Conservation (phyloP, 306 rosid genomes). For the Quercus gilva region DNA sequence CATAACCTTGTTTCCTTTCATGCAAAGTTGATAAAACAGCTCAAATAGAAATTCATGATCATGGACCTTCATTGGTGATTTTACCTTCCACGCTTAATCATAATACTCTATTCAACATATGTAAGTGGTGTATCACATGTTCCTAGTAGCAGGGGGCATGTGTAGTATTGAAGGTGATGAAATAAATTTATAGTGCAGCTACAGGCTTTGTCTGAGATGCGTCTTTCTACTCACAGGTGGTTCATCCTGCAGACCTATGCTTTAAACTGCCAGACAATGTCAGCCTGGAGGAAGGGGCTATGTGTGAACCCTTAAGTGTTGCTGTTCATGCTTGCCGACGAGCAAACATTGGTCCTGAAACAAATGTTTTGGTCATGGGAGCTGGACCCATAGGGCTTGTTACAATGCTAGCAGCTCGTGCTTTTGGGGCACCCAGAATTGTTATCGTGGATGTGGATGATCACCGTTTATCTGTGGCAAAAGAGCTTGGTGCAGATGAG, state of each 20-base stretch:
- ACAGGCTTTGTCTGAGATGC: slow-evolving; percentile 10
- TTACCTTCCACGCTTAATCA: background rate
- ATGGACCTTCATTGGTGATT: background rate
- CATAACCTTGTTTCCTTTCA: background rate
- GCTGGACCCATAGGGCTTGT: slow-evolving; percentile 97
- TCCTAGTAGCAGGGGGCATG: background rate
- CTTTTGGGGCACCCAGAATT: slow-evolving; percentile 75
- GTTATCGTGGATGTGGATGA: slow-evolving; percentile 74
- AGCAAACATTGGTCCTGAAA: slow-evolving; percentile 79
- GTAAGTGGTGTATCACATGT: background rate
- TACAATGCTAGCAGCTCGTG: slow-evolving; percentile 80
- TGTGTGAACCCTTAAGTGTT: slow-evolving; percentile 93
- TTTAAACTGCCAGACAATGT: slow-evolving; percentile 81
- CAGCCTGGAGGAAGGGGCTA: slow-evolving; percentile 93
- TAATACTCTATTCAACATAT: background rate
- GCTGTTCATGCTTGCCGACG: slow-evolving; percentile 93
- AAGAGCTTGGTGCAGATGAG: slow-evolving; percentile 74
- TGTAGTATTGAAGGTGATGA: background rate
- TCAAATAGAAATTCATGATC: background rate
- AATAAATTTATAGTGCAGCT: background rate
- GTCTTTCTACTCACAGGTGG: slow-evolving; percentile 45
- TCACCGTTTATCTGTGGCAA: slow-evolving; percentile 75
- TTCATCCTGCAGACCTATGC: slow-evolving; percentile 87
- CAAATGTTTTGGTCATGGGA: slow-evolving; percentile 78
- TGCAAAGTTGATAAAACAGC: background rate